Evolutionary conservation across 306 rosid species (phyloP).

Genomic region (Vicia villosa): DNA sequence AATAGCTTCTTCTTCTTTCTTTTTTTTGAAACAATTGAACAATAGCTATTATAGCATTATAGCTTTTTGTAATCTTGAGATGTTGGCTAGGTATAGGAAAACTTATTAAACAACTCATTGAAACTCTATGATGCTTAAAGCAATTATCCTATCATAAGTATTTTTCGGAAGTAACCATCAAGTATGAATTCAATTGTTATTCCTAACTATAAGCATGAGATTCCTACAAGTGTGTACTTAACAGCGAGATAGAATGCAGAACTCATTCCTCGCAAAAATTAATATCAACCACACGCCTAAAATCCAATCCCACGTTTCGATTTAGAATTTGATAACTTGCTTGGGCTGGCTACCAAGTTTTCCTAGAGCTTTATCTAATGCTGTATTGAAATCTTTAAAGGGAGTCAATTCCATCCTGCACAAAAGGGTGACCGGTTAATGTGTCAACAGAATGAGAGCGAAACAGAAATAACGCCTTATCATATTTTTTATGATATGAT

Average conservation of each 20-base stretch:
- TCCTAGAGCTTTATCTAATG: slow-evolving; percentile 84
- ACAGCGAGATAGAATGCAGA: slow-evolving; percentile 1
- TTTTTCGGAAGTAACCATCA: no score
- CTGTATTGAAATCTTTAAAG: slow-evolving; percentile 60
- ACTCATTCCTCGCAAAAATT: no score
- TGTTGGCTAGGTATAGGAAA: no score
- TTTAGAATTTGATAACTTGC: slow-evolving; percentile 80
- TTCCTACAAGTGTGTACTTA: not conserved
- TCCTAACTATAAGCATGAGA: not conserved
- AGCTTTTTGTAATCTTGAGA: no score
- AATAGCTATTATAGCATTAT: no score
- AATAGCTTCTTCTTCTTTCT: no score
- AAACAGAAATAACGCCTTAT: not conserved
- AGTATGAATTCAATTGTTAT: no score
- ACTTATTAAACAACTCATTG: no score
- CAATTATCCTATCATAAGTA: no score
- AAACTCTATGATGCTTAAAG: no score
- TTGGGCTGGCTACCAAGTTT: slow-evolving; percentile 94
- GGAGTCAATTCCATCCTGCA: slow-evolving; percentile 88
- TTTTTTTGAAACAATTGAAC: no score
- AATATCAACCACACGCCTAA: slow-evolving; percentile 6
- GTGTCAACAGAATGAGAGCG: slow-evolving; percentile 18
- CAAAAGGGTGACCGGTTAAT: slow-evolving; percentile 1
- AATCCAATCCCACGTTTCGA: slow-evolving; percentile 8
- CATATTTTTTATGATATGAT: not conserved